These are phyloP conservation scores for Potentilla sterilis DNA, from an alignment of 306 rosid species.

Conservation along the genomic window DNA sequence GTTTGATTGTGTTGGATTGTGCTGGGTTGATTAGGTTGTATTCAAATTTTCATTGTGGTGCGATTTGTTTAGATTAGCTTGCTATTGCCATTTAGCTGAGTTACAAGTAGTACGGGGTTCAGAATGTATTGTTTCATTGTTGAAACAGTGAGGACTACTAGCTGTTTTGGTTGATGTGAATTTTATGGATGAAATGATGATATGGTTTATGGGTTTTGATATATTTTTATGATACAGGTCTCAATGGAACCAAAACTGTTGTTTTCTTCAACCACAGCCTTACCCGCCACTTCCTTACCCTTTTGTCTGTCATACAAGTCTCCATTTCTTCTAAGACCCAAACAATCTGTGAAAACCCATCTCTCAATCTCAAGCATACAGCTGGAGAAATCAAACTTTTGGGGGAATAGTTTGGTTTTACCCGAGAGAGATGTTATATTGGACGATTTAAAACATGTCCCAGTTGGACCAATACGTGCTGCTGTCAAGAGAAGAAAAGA, in stretches of 20 bases:
- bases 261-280: slow-evolving; percentile 37
- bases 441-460: slow-evolving; percentile 15
- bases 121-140: background rate
- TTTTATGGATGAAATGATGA: background rate
- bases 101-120: background rate
- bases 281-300: slow-evolving; percentile 46
- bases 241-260: slow-evolving; percentile 55
- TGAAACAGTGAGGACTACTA: background rate
- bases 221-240: background rate
- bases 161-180: background rate
- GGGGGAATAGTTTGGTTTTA: slow-evolving; percentile 44
- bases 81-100: background rate
- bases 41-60: background rate
- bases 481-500: slow-evolving; percentile 88
- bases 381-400: slow-evolving; percentile 50
- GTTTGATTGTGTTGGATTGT: background rate
- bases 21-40: background rate
- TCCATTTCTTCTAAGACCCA: slow-evolving; percentile 33
- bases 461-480: slow-evolving; percentile 50
- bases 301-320: slow-evolving; percentile 45
- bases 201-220: background rate
- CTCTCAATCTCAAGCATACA: slow-evolving; percentile 21
- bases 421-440: slow-evolving; percentile 27
- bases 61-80: background rate
- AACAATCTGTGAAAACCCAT: slow-evolving; percentile 32